These are phyloP conservation scores for Kluyveromyces lactis DNA, from an alignment of 805 yeast genomes.

Conservation along the genomic window DNA sequence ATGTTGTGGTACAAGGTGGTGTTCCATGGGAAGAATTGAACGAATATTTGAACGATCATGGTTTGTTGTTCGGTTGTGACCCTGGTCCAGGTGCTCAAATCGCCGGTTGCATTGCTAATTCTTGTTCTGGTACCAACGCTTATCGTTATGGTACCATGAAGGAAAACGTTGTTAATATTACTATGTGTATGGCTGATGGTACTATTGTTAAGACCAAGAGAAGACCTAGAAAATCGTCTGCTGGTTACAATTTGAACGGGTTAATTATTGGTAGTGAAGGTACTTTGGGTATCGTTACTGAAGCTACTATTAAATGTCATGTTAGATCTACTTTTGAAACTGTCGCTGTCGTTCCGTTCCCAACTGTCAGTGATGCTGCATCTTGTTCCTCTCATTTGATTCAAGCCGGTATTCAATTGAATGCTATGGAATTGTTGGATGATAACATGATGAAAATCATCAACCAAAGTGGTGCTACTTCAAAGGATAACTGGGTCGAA, in stretches of 20 bases:
- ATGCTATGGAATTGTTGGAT: constrained; percentile 71
- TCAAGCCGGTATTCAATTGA: constrained; percentile 54
- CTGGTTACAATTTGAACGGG: constrained; percentile 75
- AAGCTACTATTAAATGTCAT: constrained; percentile 62
- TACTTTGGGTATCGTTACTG: constrained; percentile 70
- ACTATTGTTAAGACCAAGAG: constrained; percentile 64
- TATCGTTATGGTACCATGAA: constrained; percentile 74
- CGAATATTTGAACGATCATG: constrained; percentile 39
- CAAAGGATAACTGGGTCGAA: constrained; percentile 45
- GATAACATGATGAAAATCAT: constrained; percentile 63
- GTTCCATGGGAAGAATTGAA: constrained; percentile 71
- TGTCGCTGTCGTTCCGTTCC: constrained; percentile 63
- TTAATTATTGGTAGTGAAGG: constrained; percentile 73
- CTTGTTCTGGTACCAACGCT: constrained; percentile 77
- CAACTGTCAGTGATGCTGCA: constrained; percentile 62
- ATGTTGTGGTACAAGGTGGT: constrained; percentile 68
- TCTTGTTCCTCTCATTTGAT: constrained; percentile 56
- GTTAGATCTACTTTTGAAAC: constrained; percentile 57
- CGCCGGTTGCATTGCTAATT: constrained; percentile 71
- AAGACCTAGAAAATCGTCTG: constrained; percentile 70
- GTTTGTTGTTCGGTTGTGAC: constrained; percentile 65
- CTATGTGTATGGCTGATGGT: constrained; percentile 76
- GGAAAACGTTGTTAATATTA: constrained; percentile 58
- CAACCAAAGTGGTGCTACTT: constrained; percentile 45
- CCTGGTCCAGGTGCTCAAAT: constrained; percentile 76